phyloP scores from a whole-genome alignment of 305 asterid species.

The Ilex paraguariensis region DNA sequence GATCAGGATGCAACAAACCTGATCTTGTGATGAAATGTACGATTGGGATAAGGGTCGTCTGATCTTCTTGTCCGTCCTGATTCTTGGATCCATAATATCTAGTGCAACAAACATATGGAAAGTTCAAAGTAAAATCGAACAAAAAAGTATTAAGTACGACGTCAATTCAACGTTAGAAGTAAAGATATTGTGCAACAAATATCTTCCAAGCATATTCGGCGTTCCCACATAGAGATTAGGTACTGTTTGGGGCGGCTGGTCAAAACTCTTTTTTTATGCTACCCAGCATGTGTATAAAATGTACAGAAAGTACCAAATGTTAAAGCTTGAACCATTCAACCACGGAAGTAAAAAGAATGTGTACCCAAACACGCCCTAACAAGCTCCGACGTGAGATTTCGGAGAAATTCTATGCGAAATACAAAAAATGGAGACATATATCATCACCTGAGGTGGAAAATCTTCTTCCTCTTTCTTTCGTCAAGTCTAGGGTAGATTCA shows the following conservation, averaged over 20 bases:
- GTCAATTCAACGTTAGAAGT: not conserved
- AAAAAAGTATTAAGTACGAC: not conserved
- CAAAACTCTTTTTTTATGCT: not conserved
- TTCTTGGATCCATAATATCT: slow-evolving; percentile 32
- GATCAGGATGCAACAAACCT: slow-evolving; percentile 27
- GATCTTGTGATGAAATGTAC: slow-evolving; percentile 38
- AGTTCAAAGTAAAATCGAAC: not conserved
- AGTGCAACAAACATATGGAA: slow-evolving; percentile 5
- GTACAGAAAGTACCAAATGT: no score
- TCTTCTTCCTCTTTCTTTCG: slow-evolving; percentile 23
- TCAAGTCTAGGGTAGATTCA: slow-evolving; percentile 52
- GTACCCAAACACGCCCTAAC: no score
- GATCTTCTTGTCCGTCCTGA: slow-evolving; percentile 25
- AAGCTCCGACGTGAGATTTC: no score
- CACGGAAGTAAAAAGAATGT: no score
- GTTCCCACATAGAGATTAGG: no score
- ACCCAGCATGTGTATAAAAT: no score
- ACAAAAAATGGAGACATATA: not conserved
- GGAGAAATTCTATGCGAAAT: no score
- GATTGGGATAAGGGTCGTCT: slow-evolving; percentile 22
- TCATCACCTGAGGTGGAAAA: slow-evolving; percentile 31
- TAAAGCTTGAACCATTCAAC: no score
- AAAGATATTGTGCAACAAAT: not conserved
- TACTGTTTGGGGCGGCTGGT: no score
- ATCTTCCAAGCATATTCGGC: no score